Evolutionary conservation across 441 rosid genomes (phyloP), one percentile per base, ranked within the genome.

Genomic region (Arabidopsis hybrid): DNA sequence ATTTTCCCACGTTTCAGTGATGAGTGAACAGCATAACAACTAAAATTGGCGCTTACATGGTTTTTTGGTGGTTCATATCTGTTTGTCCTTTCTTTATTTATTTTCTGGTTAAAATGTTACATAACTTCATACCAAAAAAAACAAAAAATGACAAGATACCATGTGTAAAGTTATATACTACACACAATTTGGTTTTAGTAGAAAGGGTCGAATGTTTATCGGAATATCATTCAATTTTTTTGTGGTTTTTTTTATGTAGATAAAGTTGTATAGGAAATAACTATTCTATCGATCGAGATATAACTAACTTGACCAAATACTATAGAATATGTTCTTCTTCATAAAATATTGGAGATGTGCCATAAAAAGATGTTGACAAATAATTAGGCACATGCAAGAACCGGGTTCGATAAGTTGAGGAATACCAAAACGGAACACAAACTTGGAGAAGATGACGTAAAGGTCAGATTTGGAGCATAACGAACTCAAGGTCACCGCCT

Each of bases 401-500:
- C 72, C 61, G 43, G 78, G 58, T 65, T 47, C 77, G 13, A 57
- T 26, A 17, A 14, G 71, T 65, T 45, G 76, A 57, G 7, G 7
- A 36, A 38, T 58, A 65, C 63, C 65, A 56, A 64, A 72, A 18
- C 64, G 71, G 26, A 64, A 65, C 8, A 65, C 60, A 14, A 7
- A 60, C 60, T 32, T 71, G 53, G 75, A 71, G 2, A 71, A 40
- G 16, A 62, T 51, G 62, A 36, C 61, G 75, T 40, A 72, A 72
- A 72, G 69, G 29, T 72, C 62, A 62, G 55, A 57, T 4, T 43
- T 45, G 71, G 65, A 73, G 58, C 65, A 18, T 73, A 73, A 73
- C 71, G 71, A 73, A 73, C 77, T 73, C 77, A 65, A 73, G 71
- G 71, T 73, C 65, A 73, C 47, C 64, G 47, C 73, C 63, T 8